Base-by-base conservation (phyloP, 2,329 filamentous ascomycete species). In the Dendryphion nanum region DNA sequence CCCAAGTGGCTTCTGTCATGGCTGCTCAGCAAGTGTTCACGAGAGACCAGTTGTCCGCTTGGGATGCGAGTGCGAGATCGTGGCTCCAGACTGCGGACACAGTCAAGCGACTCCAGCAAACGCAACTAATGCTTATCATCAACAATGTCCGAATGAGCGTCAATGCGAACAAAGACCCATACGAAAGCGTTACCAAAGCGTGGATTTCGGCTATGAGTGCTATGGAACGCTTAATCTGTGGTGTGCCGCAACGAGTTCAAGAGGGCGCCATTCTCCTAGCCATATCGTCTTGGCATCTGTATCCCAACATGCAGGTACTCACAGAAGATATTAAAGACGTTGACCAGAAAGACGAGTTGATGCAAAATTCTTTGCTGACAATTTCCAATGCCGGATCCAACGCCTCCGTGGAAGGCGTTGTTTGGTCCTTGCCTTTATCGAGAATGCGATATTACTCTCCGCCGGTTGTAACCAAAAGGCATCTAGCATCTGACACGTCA, bases 31-130 rank as follows among this genome's bases (percentile, higher is more conserved):
- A 32, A 8, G 36, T 20, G 6, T 18, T 47, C 16, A 6, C 33
- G 5, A 28, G 39, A 28, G 6, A 18, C 3, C 28, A 40, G 18
- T 18, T 51, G 5, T 30, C 47, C 4, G 18, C 21, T 2, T 53
- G 47, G 47, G 42, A 53, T 33, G 18, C 43, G 2, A 49, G 45
- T 29, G 43, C 47, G 10, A 17, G 43, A 23, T 31, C 50, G 3
- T 53, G 50, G 47, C 39, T 49, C 6, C 31, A 29, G 6, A 42
- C 33, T 2, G 47, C 50, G 14, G 50, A 53, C 32, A 10, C 21
- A 10, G 26, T 14, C 1, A 35, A 41, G 7, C 5, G 2, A 10
- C 10, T 18, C 5, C 34, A 42, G 10, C 50, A 53, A 28, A 48
- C 20, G 3, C 48, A 51, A 31, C 19, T 50, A 1, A 26, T 17